Evolutionary conservation across 345 rosid genomes (phyloP).

Genomic region (Euclidium syriacum): DNA sequence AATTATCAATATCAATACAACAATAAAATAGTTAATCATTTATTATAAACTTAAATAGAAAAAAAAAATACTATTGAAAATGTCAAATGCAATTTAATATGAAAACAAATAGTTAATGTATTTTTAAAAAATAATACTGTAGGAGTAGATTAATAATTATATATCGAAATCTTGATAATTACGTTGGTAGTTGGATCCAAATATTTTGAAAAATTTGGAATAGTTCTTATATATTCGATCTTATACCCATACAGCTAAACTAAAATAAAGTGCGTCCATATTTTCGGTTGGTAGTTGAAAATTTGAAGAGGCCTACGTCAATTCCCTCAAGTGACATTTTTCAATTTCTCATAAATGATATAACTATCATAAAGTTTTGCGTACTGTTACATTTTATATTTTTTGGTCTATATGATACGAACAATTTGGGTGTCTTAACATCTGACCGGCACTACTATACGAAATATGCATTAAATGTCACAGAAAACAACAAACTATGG

Average conservation of each 20-base stretch:
- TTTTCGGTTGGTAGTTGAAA: conserved; percentile 24
- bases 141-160: too few relatives aligned
- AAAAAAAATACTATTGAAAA: too few relatives aligned
- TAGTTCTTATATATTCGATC: background rate
- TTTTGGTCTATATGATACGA: background rate
- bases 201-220: background rate
- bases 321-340: conserved; percentile 13
- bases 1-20: too few relatives aligned
- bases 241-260: background rate
- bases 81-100: too few relatives aligned
- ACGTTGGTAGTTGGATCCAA: too few relatives aligned
- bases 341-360: conserved; percentile 9
- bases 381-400: background rate
- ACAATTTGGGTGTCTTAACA: background rate
- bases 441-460: background rate
- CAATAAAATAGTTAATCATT: too few relatives aligned
- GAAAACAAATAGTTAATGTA: too few relatives aligned
- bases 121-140: too few relatives aligned
- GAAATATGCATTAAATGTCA: background rate
- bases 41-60: too few relatives aligned
- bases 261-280: conserved; percentile 1
- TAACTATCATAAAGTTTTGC: background rate
- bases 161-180: too few relatives aligned
- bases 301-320: conserved; percentile 25
- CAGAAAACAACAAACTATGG: too few relatives aligned